Evolutionary conservation across 352 stramenopile genomes (phyloP).

Genomic region (Phytophthora pini): DNA sequence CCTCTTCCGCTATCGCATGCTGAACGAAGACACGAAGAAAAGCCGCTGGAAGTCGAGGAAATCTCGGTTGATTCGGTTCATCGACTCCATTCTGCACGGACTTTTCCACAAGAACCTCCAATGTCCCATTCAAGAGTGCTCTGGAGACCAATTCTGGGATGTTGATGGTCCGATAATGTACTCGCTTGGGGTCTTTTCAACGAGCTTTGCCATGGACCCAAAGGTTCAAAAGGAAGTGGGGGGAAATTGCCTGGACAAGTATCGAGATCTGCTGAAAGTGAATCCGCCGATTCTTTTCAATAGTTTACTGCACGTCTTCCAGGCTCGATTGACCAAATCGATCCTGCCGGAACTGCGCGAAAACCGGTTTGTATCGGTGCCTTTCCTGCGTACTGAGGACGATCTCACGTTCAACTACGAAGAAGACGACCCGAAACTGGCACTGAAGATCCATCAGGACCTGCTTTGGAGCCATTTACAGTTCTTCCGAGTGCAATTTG

Average conservation of each 20-base stretch:
- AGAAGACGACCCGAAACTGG: slow-evolving; percentile 54
- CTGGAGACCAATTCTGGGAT: slow-evolving; percentile 77
- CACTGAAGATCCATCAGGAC: slow-evolving; percentile 43
- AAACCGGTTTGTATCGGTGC: slow-evolving; percentile 57
- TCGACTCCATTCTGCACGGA: slow-evolving; percentile 75
- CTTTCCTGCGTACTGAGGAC: slow-evolving; percentile 59
- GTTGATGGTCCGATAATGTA: slow-evolving; percentile 72
- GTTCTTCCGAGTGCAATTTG: slow-evolving; percentile 69
- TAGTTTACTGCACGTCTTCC: slow-evolving; percentile 61
- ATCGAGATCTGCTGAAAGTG: slow-evolving; percentile 51
- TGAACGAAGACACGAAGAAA: slow-evolving; percentile 51
- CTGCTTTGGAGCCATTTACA: slow-evolving; percentile 57
- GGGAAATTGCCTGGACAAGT: slow-evolving; percentile 43
- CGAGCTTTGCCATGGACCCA: slow-evolving; percentile 58
- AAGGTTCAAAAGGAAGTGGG: slow-evolving; percentile 24
- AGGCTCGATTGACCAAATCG: slow-evolving; percentile 53
- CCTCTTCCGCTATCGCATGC: slow-evolving; percentile 68
- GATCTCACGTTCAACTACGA: slow-evolving; percentile 67
- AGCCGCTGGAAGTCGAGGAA: slow-evolving; percentile 70
- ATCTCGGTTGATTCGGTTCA: slow-evolving; percentile 61
- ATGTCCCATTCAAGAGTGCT: slow-evolving; percentile 46
- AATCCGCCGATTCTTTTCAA: slow-evolving; percentile 72
- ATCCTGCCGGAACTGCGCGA: slow-evolving; percentile 68
- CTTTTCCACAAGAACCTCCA: slow-evolving; percentile 59
- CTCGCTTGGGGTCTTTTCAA: slow-evolving; percentile 63